Conservation (phyloP, 441 rosid genomes). For the Eugenia klotzschiana region DNA sequence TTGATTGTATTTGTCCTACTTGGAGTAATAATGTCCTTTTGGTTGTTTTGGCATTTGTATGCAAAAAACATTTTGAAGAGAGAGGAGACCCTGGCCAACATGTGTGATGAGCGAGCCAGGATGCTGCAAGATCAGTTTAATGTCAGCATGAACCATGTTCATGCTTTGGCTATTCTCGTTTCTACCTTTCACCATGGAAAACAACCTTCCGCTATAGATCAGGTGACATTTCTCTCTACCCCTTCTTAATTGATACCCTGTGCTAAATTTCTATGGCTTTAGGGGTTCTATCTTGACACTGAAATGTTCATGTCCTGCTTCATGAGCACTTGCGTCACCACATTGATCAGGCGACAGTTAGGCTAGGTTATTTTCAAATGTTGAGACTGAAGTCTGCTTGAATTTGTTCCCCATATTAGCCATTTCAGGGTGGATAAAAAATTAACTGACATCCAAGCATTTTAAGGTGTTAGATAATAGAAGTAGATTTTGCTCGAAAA, state of each 20-base stretch:
- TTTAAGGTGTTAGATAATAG: not conserved
- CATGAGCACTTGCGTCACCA: not conserved
- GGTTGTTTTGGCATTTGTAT: constrained; percentile 52
- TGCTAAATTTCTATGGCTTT: not conserved
- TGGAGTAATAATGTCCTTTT: constrained; percentile 46
- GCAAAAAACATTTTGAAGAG: constrained; percentile 24
- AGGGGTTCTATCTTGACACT: not conserved
- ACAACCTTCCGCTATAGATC: constrained; percentile 86
- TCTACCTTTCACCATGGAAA: constrained; percentile 98
- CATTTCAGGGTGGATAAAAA: not conserved
- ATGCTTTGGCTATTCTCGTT: constrained; percentile 88
- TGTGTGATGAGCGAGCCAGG: constrained; percentile 95
- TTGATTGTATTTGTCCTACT: constrained; percentile 35
- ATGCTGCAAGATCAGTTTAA: constrained; percentile 99
- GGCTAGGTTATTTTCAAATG: not conserved
- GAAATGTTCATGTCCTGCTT: not conserved
- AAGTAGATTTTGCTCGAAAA: not conserved
- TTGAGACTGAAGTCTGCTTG: not conserved
- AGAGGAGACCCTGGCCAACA: constrained; percentile 63
- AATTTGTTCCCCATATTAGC: not conserved
- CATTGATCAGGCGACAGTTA: not conserved
- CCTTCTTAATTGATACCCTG: not conserved
- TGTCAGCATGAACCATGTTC: constrained; percentile 96
- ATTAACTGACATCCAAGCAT: not conserved
- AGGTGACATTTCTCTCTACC: constrained; percentile 32